Conservation (phyloP, 352 stramenopile genomes). For the Saprolegnia diclina region DNA sequence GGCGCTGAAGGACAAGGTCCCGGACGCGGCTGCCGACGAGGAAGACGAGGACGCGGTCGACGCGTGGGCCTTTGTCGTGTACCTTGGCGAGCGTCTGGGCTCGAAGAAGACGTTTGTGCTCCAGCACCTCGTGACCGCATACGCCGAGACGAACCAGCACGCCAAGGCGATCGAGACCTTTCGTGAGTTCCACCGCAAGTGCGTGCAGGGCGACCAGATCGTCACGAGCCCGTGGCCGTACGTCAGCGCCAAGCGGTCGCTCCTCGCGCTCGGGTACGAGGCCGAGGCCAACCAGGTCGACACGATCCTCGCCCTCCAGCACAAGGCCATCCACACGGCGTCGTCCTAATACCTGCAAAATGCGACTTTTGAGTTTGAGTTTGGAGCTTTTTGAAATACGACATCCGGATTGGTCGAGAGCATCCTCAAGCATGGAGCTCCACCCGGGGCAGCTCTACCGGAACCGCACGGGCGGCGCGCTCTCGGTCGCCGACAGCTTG, state of each 20-base stretch:
- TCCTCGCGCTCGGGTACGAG: conserved; percentile 6
- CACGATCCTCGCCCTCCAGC: conserved; percentile 8
- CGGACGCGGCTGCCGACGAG: background rate
- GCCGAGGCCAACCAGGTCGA: conserved; percentile 22
- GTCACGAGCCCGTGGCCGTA: background rate
- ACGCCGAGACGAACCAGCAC: conserved; percentile 16
- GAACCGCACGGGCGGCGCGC: background rate
- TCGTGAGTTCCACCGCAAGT: background rate
- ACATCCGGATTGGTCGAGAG: no score
- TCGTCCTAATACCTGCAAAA: background rate
- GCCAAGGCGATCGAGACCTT: conserved; percentile 14
- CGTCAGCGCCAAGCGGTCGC: conserved; percentile 13
- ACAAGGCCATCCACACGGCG: conserved; percentile 8
- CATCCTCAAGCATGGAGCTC: background rate
- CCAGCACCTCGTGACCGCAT: conserved; percentile 9
- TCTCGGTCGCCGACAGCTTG: conserved; percentile 5
- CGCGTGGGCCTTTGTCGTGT: conserved; percentile 6
- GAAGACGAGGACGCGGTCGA: conserved; percentile 4
- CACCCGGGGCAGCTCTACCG: background rate
- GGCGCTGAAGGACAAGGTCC: background rate
- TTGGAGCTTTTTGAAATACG: background rate
- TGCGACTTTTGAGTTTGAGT: background rate
- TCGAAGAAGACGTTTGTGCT: background rate
- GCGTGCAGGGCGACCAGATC: background rate
- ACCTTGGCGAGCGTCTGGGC: background rate